phyloP scores from a whole-genome alignment of 2,329 filamentous ascomycete genomes.

The Cordyceps cateniannulata region DNA sequence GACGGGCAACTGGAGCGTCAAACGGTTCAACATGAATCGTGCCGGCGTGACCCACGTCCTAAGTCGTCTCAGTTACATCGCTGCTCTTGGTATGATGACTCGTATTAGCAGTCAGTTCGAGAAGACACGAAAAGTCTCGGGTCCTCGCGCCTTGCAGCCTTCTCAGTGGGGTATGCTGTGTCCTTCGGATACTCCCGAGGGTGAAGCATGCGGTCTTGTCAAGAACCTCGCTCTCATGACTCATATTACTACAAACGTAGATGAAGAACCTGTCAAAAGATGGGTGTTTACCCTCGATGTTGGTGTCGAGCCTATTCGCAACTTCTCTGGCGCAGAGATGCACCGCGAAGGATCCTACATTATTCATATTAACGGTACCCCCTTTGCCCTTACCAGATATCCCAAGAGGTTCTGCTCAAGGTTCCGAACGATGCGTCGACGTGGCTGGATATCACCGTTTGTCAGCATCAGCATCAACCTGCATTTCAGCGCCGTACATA shows the following conservation, averaged over 20 bases:
- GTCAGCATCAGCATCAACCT: slow-evolving; percentile 95
- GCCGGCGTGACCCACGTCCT: slow-evolving; percentile 95
- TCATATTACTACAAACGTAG: slow-evolving; percentile 94
- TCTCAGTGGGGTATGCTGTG: slow-evolving; percentile 99
- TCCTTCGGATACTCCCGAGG: slow-evolving; percentile 94
- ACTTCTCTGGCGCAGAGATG: slow-evolving; percentile 71
- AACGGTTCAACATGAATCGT: slow-evolving; percentile 97
- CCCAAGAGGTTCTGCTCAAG: slow-evolving; percentile 80
- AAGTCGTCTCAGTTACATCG: slow-evolving; percentile 92
- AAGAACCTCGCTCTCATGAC: slow-evolving; percentile 99
- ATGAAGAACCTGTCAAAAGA: slow-evolving; percentile 82
- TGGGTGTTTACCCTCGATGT: slow-evolving; percentile 83
- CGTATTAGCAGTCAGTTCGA: slow-evolving; percentile 97
- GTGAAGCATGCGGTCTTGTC: slow-evolving; percentile 93
- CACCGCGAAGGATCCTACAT: slow-evolving; percentile 79
- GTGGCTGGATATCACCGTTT: slow-evolving; percentile 90
- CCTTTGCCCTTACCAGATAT: slow-evolving; percentile 76
- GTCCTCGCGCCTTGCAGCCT: slow-evolving; percentile 89
- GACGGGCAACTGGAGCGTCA: slow-evolving; percentile 95
- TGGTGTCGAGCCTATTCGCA: slow-evolving; percentile 69
- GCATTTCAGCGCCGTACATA: slow-evolving; percentile 85
- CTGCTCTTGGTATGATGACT: slow-evolving; percentile 98
- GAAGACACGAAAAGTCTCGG: slow-evolving; percentile 94
- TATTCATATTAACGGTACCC: slow-evolving; percentile 93
- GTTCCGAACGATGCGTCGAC: slow-evolving; percentile 81